phyloP scores from a whole-genome alignment of 192 early-diverging fungal species.

The Chytriomyces confervae region DNA sequence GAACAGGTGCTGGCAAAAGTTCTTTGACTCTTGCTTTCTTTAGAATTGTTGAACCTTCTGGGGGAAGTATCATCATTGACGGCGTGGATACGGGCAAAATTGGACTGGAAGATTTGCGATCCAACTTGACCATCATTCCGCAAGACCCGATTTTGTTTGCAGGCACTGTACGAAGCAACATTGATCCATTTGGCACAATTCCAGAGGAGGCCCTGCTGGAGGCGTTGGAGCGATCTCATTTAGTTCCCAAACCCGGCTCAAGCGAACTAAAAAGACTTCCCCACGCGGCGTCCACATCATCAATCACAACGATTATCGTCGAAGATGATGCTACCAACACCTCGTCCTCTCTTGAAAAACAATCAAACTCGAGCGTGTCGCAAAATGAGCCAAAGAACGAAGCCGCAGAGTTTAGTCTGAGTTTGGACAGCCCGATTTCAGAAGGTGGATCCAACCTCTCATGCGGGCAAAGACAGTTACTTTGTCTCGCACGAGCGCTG shows the following conservation, averaged over 20 bases:
- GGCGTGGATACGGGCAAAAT: conserved; percentile 68
- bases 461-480: conserved; percentile 83
- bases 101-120: conserved; percentile 69
- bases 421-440: conserved; percentile 66
- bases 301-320: not conserved
- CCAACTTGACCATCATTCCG: conserved; percentile 72
- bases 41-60: conserved; percentile 53
- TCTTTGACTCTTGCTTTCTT: conserved; percentile 76
- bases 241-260: conserved; percentile 70
- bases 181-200: conserved; percentile 58
- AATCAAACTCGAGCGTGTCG: not conserved
- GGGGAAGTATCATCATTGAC: conserved; percentile 68
- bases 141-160: conserved; percentile 72
- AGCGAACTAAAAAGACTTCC: not conserved
- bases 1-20: conserved; percentile 76
- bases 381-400: not conserved
- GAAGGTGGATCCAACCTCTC: conserved; percentile 72
- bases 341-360: not conserved
- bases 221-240: conserved; percentile 48
- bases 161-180: conserved; percentile 56
- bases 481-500: conserved; percentile 82
- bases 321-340: not conserved
- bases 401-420: not conserved
- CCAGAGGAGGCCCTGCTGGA: conserved; percentile 38
- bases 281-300: not conserved